Evolutionary conservation across 495 filamentous ascomycete species (phyloP).

Genomic region (Penicillium longicatenatum): DNA sequence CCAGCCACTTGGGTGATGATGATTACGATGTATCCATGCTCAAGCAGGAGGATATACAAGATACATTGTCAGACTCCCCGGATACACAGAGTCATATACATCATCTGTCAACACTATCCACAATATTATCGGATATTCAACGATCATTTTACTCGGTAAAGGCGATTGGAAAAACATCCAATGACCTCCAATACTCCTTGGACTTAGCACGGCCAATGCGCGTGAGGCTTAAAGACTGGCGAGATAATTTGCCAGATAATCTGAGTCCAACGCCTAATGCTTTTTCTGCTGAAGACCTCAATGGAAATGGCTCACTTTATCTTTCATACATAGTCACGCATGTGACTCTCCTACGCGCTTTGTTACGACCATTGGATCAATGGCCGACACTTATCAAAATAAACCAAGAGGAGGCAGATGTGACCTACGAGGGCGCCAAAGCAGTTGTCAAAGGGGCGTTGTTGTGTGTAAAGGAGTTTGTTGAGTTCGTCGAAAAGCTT

Average conservation of each 20-base stretch:
- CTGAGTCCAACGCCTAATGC: neutral
- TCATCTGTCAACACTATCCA: neutral
- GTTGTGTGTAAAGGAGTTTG: conserved; percentile 10
- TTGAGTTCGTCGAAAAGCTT: conserved; percentile 8
- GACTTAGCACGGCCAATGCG: conserved; percentile 4
- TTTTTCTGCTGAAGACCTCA: neutral
- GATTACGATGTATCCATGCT: conserved; percentile 6
- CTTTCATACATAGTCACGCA: conserved; percentile 8
- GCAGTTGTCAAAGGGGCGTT: conserved; percentile 7
- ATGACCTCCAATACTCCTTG: conserved; percentile 5
- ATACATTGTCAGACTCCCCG: neutral
- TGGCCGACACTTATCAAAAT: conserved; percentile 1
- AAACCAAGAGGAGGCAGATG: neutral
- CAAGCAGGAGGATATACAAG: neutral
- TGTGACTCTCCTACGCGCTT: conserved; percentile 1
- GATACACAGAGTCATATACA: conserved; percentile 4
- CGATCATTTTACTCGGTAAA: conserved; percentile 2
- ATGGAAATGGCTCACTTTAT: conserved; percentile 8
- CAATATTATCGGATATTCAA: conserved; percentile 7
- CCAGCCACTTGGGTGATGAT: conserved; percentile 8
- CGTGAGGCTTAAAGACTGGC: conserved; percentile 2
- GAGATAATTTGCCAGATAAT: neutral
- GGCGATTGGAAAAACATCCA: conserved; percentile 3
- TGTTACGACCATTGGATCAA: conserved; percentile 2
- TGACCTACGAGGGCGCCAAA: neutral